These are phyloP conservation scores for Porcisia hertigi DNA, from an alignment of 208 protist species.

Conservation along the genomic window DNA sequence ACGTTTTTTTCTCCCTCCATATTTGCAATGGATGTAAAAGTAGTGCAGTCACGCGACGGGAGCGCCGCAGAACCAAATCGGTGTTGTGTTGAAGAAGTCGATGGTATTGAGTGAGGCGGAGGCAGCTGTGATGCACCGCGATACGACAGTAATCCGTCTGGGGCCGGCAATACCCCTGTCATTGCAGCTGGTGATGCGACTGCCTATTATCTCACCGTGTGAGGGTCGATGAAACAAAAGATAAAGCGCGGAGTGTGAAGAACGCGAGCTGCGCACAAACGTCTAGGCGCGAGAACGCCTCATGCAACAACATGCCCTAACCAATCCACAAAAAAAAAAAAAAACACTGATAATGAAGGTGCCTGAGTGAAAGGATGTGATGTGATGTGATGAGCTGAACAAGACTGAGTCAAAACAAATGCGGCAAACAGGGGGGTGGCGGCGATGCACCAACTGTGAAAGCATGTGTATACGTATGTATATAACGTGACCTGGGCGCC, in stretches of 20 bases:
- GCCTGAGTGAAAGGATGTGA: not conserved
- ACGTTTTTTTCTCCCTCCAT: constrained; percentile 10
- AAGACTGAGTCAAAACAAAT: not conserved
- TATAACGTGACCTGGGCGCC: too few species aligned
- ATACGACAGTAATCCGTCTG: not conserved
- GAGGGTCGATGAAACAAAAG: not conserved
- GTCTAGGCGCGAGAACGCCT: not conserved
- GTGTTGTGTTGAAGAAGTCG: not conserved
- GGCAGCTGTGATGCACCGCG: not conserved
- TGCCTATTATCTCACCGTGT: not conserved
- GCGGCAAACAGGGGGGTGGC: too few species aligned
- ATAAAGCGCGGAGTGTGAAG: not conserved
- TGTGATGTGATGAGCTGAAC: not conserved
- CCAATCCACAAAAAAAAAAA: not conserved
- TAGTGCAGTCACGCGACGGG: not conserved
- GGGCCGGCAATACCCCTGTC: not conserved
- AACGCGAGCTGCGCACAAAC: not conserved
- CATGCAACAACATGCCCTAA: not conserved
- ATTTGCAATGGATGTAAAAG: not conserved
- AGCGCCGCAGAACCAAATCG: not conserved
- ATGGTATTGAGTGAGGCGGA: not conserved
- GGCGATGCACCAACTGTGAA: too few species aligned
- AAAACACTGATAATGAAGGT: not conserved
- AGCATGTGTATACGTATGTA: too few species aligned
- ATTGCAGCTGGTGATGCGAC: not conserved